Conservation (phyloP, 257 asterid genomes). For the Thymus mandschuricus region DNA sequence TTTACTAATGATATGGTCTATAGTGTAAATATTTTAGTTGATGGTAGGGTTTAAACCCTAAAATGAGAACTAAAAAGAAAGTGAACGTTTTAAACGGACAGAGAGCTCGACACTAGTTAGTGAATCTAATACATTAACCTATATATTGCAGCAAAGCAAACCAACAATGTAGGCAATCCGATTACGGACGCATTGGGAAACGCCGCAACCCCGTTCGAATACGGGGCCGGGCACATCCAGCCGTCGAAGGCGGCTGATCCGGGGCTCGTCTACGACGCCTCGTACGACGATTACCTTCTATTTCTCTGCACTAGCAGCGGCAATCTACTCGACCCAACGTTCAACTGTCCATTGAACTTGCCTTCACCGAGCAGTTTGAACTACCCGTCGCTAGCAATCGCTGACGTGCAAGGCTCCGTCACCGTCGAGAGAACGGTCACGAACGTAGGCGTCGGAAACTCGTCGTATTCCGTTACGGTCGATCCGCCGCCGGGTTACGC, state of each 20-base stretch:
- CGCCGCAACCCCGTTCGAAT: constrained; percentile 46
- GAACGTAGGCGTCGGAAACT: constrained; percentile 43
- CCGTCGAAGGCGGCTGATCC: constrained; percentile 60
- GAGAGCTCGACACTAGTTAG: no score
- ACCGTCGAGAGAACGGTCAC: constrained; percentile 50
- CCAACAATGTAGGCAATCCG: constrained; percentile 33
- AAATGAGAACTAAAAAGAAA: no score
- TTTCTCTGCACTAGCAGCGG: constrained; percentile 41
- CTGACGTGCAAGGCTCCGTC: constrained; percentile 31
- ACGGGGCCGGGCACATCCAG: constrained; percentile 52
- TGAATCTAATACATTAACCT: no score
- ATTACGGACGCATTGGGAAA: constrained; percentile 39
- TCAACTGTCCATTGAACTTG: constrained; percentile 30
- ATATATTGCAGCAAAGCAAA: constrained; percentile 32
- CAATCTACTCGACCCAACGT: constrained; percentile 24
- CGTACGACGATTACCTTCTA: constrained; percentile 45
- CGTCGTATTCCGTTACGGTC: constrained; percentile 29
- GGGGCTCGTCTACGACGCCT: constrained; percentile 56
- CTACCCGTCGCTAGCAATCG: constrained; percentile 57
- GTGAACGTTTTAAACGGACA: no score
- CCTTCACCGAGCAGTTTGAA: constrained; percentile 43
- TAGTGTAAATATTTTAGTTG: no score
- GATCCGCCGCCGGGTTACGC: constrained; percentile 39
- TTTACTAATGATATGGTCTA: no score
- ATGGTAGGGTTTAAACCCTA: no score